A percentile compares a stretch with the other conserved stretches of the same genome.
phyloP scores from a whole-genome alignment of 495 filamentous ascomycete species.

The Physcia stellaris region DNA sequence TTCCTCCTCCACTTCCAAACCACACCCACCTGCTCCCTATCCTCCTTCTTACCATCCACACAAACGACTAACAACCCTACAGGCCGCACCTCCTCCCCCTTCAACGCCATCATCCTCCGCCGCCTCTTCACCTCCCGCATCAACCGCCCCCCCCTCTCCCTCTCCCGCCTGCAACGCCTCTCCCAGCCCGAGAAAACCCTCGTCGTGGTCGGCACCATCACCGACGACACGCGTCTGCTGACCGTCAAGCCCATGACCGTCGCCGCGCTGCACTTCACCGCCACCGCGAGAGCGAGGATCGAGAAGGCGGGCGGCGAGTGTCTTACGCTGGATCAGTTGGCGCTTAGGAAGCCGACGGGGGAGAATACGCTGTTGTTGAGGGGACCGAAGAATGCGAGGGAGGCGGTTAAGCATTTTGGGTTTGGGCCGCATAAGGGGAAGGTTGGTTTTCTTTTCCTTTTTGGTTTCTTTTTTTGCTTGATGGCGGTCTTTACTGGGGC shows the following conservation, averaged over 20 bases:
- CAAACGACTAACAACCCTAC: not conserved
- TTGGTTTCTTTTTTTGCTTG: constrained; percentile 1
- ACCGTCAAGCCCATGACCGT: constrained; percentile 79
- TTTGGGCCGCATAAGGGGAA: constrained; percentile 95
- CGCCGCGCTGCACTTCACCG: constrained; percentile 89
- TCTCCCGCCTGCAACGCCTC: constrained; percentile 71
- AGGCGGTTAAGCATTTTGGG: constrained; percentile 98
- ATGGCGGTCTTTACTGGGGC: not conserved
- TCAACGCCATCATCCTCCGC: constrained; percentile 95
- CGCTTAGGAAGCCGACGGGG: constrained; percentile 82
- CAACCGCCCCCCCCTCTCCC: constrained; percentile 88
- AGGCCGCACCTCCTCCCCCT: constrained; percentile 91
- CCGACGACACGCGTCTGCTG: constrained; percentile 89
- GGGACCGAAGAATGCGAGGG: constrained; percentile 90
- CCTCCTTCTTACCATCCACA: not conserved
- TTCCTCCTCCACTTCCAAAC: constrained; percentile 24
- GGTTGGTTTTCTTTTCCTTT: constrained; percentile 36
- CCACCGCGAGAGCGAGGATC: constrained; percentile 87
- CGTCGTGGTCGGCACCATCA: constrained; percentile 85
- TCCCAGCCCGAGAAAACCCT: constrained; percentile 68
- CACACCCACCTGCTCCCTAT: not conserved
- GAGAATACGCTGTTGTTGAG: constrained; percentile 88
- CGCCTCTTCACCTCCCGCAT: constrained; percentile 95
- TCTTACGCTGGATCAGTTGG: constrained; percentile 91
- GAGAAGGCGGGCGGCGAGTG: constrained; percentile 84